phyloP scores from a whole-genome alignment of 2,329 filamentous ascomycete species.

The Magnaporthales sp. region DNA sequence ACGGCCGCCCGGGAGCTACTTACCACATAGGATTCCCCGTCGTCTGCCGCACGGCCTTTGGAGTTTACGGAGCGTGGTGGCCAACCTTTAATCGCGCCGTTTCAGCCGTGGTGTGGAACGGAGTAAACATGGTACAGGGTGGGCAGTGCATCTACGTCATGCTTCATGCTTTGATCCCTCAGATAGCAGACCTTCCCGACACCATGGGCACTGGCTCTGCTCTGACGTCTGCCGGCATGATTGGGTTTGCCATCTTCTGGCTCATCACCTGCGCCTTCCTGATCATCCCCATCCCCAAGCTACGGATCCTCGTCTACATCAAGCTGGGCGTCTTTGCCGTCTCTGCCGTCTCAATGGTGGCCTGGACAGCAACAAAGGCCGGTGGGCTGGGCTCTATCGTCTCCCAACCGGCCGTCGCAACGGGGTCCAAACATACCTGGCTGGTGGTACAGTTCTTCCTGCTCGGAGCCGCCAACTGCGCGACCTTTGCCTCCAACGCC shows the following conservation, averaged over 20 bases:
- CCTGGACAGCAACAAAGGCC: slow-evolving; percentile 7
- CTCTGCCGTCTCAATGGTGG: slow-evolving; percentile 9
- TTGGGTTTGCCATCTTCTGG: slow-evolving; percentile 6
- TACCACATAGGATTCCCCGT: slow-evolving; percentile 35
- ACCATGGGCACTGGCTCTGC: slow-evolving; percentile 9
- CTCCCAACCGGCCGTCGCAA: slow-evolving; percentile 18
- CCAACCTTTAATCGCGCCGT: slow-evolving; percentile 29
- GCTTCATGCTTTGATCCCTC: slow-evolving; percentile 31
- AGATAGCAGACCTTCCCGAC: slow-evolving; percentile 28
- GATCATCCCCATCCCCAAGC: slow-evolving; percentile 9
- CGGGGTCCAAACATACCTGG: slow-evolving; percentile 25
- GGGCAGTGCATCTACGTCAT: slow-evolving; percentile 22
- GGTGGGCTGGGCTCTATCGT: slow-evolving; percentile 14
- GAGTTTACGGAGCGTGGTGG: slow-evolving; percentile 34
- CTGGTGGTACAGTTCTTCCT: slow-evolving; percentile 27
- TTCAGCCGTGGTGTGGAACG: slow-evolving; percentile 17
- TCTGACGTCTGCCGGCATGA: slow-evolving; percentile 8
- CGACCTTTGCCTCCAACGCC: slow-evolving; percentile 29
- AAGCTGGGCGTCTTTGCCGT: slow-evolving; percentile 9
- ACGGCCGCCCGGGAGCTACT: slow-evolving; percentile 30
- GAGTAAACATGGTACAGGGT: slow-evolving; percentile 20
- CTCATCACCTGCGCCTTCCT: slow-evolving; percentile 17
- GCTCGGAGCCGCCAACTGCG: slow-evolving; percentile 24
- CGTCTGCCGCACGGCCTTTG: slow-evolving; percentile 31
- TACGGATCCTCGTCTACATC: slow-evolving; percentile 8